A percentile compares a stretch with the other conserved stretches of the same genome.
These are phyloP conservation scores for Nakazawaea anatomiae DNA, from an alignment of 805 yeast species.

Conservation along the genomic window DNA sequence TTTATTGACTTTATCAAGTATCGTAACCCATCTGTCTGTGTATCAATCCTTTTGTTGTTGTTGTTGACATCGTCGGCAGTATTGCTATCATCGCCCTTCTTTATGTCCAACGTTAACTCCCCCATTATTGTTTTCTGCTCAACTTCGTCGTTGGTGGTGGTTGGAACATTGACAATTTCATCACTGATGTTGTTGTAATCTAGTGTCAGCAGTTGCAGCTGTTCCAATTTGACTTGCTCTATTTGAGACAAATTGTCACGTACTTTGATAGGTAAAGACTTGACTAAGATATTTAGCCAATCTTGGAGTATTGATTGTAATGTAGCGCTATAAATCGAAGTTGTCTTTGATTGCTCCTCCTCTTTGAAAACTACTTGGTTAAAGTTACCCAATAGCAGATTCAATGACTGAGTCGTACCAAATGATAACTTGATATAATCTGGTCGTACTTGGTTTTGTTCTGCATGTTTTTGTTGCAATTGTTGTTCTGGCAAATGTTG, in stretches of 20 bases:
- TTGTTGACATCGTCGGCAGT: neutral
- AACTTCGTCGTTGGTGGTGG: conserved; percentile 1
- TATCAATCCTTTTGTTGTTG: neutral
- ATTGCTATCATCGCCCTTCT: neutral
- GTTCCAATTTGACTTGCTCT: conserved; percentile 14
- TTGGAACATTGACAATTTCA: neutral
- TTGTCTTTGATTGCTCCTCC: neutral
- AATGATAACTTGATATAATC: neutral
- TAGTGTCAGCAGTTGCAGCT: conserved; percentile 1
- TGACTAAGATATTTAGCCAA: conserved; percentile 8
- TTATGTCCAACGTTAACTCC: conserved; percentile 2
- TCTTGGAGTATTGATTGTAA: neutral
- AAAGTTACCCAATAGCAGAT: conserved; percentile 6
- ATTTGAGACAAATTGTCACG: conserved; percentile 11
- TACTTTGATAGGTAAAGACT: conserved; percentile 7
- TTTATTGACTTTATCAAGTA: conserved; percentile 4
- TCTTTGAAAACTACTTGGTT: neutral
- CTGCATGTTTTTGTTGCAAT: neutral
- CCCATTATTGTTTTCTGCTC: conserved; percentile 9
- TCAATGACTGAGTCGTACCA: neutral
- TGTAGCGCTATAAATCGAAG: neutral
- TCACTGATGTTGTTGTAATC: neutral
- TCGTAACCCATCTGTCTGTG: neutral
- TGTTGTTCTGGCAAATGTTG: neutral
- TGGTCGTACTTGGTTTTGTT: neutral